These are phyloP conservation scores for Colletotrichum filicis DNA, from an alignment of 2,329 filamentous ascomycete genomes.

Conservation along the genomic window DNA sequence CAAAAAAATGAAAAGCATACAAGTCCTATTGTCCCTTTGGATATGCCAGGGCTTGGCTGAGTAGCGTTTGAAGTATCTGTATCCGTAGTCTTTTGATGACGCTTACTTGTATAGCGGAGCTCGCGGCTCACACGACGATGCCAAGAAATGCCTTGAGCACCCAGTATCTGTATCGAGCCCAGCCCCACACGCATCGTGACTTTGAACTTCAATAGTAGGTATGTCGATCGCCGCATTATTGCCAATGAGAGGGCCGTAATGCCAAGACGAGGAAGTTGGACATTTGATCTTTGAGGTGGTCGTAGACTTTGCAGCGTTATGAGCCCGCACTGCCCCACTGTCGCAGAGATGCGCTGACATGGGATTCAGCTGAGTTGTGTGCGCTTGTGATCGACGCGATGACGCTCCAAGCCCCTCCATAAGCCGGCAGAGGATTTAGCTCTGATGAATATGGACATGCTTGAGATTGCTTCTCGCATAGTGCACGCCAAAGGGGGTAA, in stretches of 20 bases:
- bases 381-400: neutral
- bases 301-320: neutral
- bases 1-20: neutral
- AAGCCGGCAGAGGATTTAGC: neutral
- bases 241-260: neutral
- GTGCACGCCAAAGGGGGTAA: neutral
- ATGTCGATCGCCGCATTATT: neutral
- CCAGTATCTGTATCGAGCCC: neutral
- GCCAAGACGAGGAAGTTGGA: neutral
- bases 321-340: slow-evolving; percentile 9
- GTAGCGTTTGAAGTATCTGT: neutral
- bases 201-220: neutral
- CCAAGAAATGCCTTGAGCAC: neutral
- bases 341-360: neutral
- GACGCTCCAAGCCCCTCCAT: neutral
- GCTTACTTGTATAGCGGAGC: neutral
- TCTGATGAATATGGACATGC: neutral
- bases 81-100: neutral
- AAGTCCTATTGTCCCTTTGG: neutral
- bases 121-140: neutral
- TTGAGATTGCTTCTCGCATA: neutral
- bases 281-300: neutral
- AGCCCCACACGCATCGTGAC: neutral
- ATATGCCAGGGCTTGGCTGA: neutral
- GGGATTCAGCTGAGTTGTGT: neutral